Percentiles rank a stretch among this genome's conserved stretches.
These are phyloP conservation scores for Ettlia oleoabundans DNA, from an alignment of 139 green algal genomes.

Conservation along the genomic window DNA sequence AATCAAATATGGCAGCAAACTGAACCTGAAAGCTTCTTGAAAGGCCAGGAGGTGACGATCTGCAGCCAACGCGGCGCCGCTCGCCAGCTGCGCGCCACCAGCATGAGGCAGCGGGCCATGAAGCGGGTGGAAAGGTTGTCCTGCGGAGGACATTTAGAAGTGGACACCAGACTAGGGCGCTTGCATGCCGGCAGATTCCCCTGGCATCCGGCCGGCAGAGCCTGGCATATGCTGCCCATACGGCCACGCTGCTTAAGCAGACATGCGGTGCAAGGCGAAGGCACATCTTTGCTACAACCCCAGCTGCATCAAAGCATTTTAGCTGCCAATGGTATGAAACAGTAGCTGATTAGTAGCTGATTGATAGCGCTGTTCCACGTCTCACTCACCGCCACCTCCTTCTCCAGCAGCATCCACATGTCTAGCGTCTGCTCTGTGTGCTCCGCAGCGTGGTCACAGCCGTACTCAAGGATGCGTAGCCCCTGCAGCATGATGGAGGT, in stretches of 20 bases:
- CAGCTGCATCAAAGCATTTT: not conserved
- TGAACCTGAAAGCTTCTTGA: slow-evolving; percentile 15
- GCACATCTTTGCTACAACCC: too few species aligned
- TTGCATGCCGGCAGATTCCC: too few species aligned
- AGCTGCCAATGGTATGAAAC: not conserved
- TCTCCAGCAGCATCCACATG: slow-evolving; percentile 55
- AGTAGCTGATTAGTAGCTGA: too few species aligned
- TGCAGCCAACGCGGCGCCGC: slow-evolving; percentile 13
- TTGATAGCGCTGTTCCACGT: too few species aligned
- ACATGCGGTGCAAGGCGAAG: too few species aligned
- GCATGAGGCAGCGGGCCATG: slow-evolving; percentile 14
- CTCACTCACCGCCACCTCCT: slow-evolving; percentile 38
- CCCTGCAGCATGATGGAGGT: slow-evolving; percentile 38
- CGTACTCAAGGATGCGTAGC: slow-evolving; percentile 74
- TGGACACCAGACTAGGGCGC: too few species aligned
- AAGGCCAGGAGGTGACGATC: slow-evolving; percentile 26
- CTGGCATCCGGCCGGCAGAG: too few species aligned
- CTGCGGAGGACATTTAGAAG: not conserved
- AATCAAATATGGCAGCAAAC: not conserved
- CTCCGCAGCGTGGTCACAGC: slow-evolving; percentile 69
- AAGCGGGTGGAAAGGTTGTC: slow-evolving; percentile 11
- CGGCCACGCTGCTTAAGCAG: too few species aligned
- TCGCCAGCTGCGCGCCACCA: slow-evolving; percentile 17
- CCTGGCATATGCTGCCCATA: too few species aligned
- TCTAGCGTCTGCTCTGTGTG: slow-evolving; percentile 34